phyloP scores from a whole-genome alignment of 805 yeast species.

The Kazachstania taianensis region DNA sequence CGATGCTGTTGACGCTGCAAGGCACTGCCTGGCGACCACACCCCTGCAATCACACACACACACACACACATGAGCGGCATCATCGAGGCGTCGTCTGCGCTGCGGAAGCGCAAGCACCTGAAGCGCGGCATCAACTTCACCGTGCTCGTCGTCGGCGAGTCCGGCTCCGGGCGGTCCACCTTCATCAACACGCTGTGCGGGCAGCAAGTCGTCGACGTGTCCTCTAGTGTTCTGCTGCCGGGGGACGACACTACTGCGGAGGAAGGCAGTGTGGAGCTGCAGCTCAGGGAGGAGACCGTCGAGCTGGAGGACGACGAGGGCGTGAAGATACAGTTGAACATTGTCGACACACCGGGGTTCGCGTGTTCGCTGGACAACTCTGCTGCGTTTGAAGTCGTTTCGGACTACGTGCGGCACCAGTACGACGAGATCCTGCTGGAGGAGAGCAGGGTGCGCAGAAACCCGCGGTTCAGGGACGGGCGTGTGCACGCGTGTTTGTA shows the following conservation, averaged over 20 bases:
- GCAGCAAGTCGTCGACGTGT: constrained; percentile 69
- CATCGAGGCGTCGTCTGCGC: constrained; percentile 42
- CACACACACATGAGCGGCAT: constrained; percentile 38
- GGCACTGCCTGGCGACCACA: too few relatives aligned
- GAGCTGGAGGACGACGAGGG: constrained; percentile 82
- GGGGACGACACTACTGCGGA: constrained; percentile 40
- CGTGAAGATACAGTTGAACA: constrained; percentile 62
- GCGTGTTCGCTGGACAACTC: constrained; percentile 66
- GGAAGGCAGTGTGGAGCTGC: constrained; percentile 46
- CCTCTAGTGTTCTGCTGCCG: constrained; percentile 45
- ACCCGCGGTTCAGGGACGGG: constrained; percentile 77
- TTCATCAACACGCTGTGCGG: constrained; percentile 86
- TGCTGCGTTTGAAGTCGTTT: constrained; percentile 54
- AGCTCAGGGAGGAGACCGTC: constrained; percentile 68
- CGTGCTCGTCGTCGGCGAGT: constrained; percentile 76
- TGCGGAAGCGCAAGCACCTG: constrained; percentile 67
- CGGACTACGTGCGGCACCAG: constrained; percentile 73
- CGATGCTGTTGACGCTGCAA: too few relatives aligned
- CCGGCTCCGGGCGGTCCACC: constrained; percentile 86
- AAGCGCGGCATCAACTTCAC: constrained; percentile 82
- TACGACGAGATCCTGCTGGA: constrained; percentile 75
- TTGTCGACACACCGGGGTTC: constrained; percentile 78
- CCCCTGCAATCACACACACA: too few relatives aligned
- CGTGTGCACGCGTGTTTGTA: constrained; percentile 69
- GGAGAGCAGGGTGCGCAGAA: constrained; percentile 72